These are phyloP conservation scores for Lodderomyces oxycetoniae DNA, from an alignment of 1,139 yeast species.

Conservation along the genomic window DNA sequence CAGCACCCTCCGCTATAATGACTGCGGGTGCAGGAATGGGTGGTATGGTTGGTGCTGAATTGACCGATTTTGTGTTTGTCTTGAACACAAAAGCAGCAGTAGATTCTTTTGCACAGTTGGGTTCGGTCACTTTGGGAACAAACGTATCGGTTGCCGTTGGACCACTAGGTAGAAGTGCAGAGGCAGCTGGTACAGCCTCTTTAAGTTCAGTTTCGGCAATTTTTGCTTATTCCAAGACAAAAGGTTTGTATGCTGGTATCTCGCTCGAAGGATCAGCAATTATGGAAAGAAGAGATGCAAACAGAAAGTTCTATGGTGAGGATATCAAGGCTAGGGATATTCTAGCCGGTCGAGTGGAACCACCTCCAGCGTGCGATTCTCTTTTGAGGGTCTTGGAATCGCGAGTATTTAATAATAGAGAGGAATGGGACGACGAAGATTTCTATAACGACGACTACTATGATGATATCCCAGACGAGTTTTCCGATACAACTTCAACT, in stretches of 20 bases:
- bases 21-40: constrained; percentile 99
- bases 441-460: constrained; percentile 53
- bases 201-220: constrained; percentile 84
- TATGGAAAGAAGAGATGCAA: constrained; percentile 94
- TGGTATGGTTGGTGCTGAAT: constrained; percentile 94
- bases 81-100: constrained; percentile 85
- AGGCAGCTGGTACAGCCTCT: constrained; percentile 96
- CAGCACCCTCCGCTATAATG: constrained; percentile 94
- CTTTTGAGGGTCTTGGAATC: constrained; percentile 82
- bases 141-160: constrained; percentile 98
- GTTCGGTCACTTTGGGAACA: constrained; percentile 93
- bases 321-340: constrained; percentile 82
- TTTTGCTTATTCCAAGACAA: constrained; percentile 90
- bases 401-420: constrained; percentile 68
- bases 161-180: constrained; percentile 95
- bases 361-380: constrained; percentile 92
- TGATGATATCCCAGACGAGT: constrained; percentile 70
- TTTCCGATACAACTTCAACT: constrained; percentile 44
- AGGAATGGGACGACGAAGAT: constrained; percentile 49
- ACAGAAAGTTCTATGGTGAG: constrained; percentile 87
- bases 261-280: constrained; percentile 95
- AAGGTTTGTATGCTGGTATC: constrained; percentile 95
- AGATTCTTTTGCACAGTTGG: constrained; percentile 88
- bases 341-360: constrained; percentile 77
- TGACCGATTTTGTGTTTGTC: constrained; percentile 94